These are phyloP conservation scores for Globisporangium emineosum DNA, from an alignment of 352 stramenopile genomes.

Conservation along the genomic window DNA sequence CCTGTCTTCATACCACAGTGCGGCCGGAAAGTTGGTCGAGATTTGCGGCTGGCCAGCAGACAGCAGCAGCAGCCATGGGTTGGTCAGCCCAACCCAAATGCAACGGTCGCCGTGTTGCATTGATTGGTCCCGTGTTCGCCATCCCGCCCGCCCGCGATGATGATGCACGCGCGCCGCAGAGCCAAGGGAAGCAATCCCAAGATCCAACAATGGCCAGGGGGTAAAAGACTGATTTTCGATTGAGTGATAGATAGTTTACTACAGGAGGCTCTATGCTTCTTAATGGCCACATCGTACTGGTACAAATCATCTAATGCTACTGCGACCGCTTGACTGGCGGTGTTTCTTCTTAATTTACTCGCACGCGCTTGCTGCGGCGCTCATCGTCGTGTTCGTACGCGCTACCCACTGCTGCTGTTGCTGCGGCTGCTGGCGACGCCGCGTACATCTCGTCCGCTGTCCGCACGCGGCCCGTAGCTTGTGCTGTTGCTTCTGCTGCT, in stretches of 20 bases:
- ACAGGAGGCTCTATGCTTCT: neutral
- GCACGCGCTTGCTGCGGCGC: constrained; percentile 15
- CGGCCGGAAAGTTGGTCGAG: no score
- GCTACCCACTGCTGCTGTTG: neutral
- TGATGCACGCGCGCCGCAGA: no score
- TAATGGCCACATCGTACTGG: constrained; percentile 3
- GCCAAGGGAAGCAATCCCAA: neutral
- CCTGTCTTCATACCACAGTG: no score
- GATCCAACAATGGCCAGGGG: neutral
- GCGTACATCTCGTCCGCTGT: no score
- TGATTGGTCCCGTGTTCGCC: constrained; percentile 11
- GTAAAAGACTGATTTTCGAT: neutral
- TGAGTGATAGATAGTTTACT: constrained; percentile 13
- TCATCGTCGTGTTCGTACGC: constrained; percentile 11
- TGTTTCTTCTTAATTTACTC: constrained; percentile 10
- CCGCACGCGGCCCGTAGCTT: no score
- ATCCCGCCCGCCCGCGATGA: neutral
- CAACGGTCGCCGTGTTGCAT: neutral
- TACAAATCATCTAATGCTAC: constrained; percentile 10
- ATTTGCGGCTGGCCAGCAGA: neutral
- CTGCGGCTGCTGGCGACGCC: no score
- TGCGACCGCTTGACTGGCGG: no score
- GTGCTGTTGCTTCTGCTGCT: neutral
- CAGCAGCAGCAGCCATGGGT: neutral
- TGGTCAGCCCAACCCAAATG: neutral